phyloP scores from a whole-genome alignment of 1,139 yeast genomes.

The Suhomyces ambrosiae region DNA sequence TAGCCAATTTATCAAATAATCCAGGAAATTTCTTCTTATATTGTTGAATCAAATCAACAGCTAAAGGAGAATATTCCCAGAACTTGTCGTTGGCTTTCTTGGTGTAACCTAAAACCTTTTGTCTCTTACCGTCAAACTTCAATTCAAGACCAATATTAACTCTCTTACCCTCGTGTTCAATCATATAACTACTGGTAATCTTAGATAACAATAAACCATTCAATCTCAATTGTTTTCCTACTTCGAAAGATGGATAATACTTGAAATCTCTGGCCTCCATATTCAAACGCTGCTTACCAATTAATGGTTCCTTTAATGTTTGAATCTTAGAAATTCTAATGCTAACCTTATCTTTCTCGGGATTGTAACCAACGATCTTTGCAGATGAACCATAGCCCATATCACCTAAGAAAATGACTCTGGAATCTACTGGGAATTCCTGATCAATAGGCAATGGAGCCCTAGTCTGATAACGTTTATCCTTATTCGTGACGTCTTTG shows the following conservation, averaged over 20 bases:
- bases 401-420: conserved; percentile 83
- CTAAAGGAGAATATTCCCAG: conserved; percentile 86
- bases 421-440: conserved; percentile 76
- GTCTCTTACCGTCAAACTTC: conserved; percentile 77
- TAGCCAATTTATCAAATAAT: conserved; percentile 50
- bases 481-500: conserved; percentile 71
- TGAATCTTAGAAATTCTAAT: conserved; percentile 54
- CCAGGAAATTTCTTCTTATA: conserved; percentile 65
- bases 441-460: conserved; percentile 76
- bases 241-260: conserved; percentile 70
- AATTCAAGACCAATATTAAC: conserved; percentile 83
- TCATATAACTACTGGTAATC: conserved; percentile 71
- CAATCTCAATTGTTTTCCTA: conserved; percentile 58
- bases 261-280: conserved; percentile 57
- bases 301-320: conserved; percentile 57
- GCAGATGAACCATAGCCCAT: conserved; percentile 90
- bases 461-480: conserved; percentile 70
- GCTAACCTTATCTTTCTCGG: conserved; percentile 52
- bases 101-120: conserved; percentile 87
- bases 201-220: conserved; percentile 71
- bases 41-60: conserved; percentile 63
- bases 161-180: conserved; percentile 52
- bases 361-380: conserved; percentile 63
- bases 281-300: conserved; percentile 60
- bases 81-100: conserved; percentile 54